Evolutionary conservation across 768 basidiomycete genomes (phyloP), one percentile per base, ranked within the genome.

Genomic region (Crucibulum laeve): DNA sequence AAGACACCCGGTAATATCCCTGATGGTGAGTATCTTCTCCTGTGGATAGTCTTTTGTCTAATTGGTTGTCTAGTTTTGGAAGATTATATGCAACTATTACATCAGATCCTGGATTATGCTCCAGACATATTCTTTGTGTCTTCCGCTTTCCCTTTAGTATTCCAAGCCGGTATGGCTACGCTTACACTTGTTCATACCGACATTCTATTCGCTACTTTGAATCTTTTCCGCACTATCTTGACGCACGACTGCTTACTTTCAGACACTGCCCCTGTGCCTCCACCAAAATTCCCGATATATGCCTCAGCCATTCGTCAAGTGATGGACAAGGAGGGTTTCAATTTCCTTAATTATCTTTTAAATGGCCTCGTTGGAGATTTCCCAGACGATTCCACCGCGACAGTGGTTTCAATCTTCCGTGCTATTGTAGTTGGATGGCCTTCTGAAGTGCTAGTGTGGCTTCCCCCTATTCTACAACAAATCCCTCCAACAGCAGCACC

Each of bases 41-140:
- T 22, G 13, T 23, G 6, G 15, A 21, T 15, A 7, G 44, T 8
- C 15, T 25, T 11, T 15, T 10, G 26, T 7, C n/a, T 18, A 32
- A 18, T 26, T 25, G 13, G 6, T 26, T 34, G 2, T 41, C 21
- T 39, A 98, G 96, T 97, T 21, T 68, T 99, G 55, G 95, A 98
- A 61, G 96, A 99, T 58, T 98, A 94, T 52, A 58, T 92, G 40
- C 92, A 91, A 49, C 74, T 92, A 64, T 65, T 91, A 11, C 62
- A 83, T 42, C 80, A 82, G 50, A 68, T 93, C 55, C 62, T 84
- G 38, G 77, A 82, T 33, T 64, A 74, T 50, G 70, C 77, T 0
- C 91, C 95, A 4, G 81, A 87, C 40, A 67, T 89, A 33, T 78
- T 93, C 51, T 87, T 95, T 67, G 71, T 81, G 47, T 89, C 90